Evolutionary conservation across 2,329 filamentous ascomycete species (phyloP), one percentile per base, ranked within the genome.

Genomic region (Ophiosphaerella narmari): DNA sequence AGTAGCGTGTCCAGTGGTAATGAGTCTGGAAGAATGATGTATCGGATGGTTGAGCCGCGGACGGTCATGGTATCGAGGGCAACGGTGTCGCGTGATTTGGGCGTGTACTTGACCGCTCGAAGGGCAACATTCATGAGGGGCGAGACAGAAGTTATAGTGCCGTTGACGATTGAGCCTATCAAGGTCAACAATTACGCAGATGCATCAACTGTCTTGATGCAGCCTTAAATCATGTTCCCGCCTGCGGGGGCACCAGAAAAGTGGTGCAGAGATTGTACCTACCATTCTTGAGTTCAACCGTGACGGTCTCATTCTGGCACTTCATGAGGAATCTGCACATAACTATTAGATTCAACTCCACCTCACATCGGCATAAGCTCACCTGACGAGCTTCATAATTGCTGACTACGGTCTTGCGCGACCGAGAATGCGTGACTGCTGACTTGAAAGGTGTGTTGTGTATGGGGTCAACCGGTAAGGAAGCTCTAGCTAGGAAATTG

Each of bases 81-180:
- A 71, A 97, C 86, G 44, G 92, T 87, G 55, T 96, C 90, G 71
- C 94, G 91, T 68, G 89, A 89, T 74, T 88, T 90, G 60, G 87
- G 82, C 2, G 93, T 97, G 91, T 97, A 96, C 79, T 97, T 97
- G 71, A 97, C 93, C 55, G 90, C 91, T 70, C 92, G 91, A 52
- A 99, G 85, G 42, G 92, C 88, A 49, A 92, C 96, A 82, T 99
- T 99, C 94, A 99, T 99, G 77, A 97, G 90, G 9, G 95, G 94
- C 6, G 92, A 94, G 67, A 99, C 92, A 33, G 91, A 94, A 52
- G 92, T 91, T 74, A 99, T 96, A 62, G 94, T 97, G 78, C 94
- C 94, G 75, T 96, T 90, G 64, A 97, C 85, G 70, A 97, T 95
- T 65, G 94, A 96, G 76, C 93, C 91, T 95, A 32, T 13, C 9